Conservation (phyloP, 164 flowering plant genomes). For the Macadamia integrifolia region DNA sequence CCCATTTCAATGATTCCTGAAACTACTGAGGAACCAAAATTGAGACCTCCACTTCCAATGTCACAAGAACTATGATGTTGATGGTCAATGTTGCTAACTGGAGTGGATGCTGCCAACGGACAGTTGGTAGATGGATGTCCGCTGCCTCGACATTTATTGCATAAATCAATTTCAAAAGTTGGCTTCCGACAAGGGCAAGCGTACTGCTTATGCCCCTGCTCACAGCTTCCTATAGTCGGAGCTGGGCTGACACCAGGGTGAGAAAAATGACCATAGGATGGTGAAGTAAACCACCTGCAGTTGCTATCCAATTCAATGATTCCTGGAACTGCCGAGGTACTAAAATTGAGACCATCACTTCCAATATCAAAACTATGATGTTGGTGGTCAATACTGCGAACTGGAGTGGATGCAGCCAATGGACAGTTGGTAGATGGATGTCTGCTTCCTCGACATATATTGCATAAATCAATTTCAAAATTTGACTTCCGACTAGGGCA, state of each 20-base stretch:
- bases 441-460: conserved; percentile 16
- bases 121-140: conserved; percentile 17
- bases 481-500: conserved; percentile 20
- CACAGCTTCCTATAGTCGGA: conserved; percentile 7
- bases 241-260: conserved; percentile 11
- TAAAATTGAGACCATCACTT: conserved; percentile 3
- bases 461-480: conserved; percentile 6
- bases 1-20: neutral
- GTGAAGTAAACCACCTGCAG: conserved; percentile 1
- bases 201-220: too few species aligned
- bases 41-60: conserved; percentile 3
- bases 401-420: conserved; percentile 2
- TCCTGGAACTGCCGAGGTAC: conserved; percentile 2
- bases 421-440: conserved; percentile 20
- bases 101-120: conserved; percentile 9
- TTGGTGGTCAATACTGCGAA: conserved; percentile 1
- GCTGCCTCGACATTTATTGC: conserved; percentile 17
- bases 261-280: conserved; percentile 9
- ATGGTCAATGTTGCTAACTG: conserved; percentile 3
- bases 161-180: neutral
- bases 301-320: neutral
- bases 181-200: too few species aligned
- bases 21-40: conserved; percentile 1
- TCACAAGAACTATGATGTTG: conserved; percentile 5
- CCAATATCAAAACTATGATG: conserved; percentile 6